Evolutionary conservation across 2,329 filamentous ascomycete genomes (phyloP).

Genomic region (Paecilomyces formosus): DNA sequence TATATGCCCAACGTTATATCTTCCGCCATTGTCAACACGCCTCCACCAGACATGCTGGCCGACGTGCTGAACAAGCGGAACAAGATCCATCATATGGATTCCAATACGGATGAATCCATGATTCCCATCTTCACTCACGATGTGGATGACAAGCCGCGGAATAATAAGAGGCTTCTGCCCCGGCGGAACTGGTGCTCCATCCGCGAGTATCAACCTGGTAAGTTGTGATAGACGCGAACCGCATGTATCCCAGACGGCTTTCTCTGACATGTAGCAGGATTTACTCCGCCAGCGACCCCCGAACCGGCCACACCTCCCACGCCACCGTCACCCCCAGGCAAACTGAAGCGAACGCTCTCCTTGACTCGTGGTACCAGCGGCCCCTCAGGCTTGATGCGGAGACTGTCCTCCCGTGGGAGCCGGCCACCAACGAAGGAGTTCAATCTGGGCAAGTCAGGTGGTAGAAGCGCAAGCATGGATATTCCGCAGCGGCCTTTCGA

Average conservation of each 20-base stretch:
- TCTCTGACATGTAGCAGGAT: constrained; percentile 48
- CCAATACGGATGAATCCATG: constrained; percentile 86
- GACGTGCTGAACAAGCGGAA: constrained; percentile 92
- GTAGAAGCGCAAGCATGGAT: neutral
- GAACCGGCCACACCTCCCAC: constrained; percentile 40
- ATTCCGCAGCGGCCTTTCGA: constrained; percentile 28
- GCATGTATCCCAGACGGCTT: neutral
- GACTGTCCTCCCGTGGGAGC: neutral
- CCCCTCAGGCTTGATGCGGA: neutral
- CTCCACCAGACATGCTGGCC: constrained; percentile 78
- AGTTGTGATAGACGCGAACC: constrained; percentile 12
- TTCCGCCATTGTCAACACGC: constrained; percentile 88
- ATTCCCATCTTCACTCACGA: constrained; percentile 87
- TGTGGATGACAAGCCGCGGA: constrained; percentile 79
- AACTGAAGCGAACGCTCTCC: constrained; percentile 53
- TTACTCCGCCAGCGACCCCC: constrained; percentile 61
- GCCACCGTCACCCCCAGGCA: constrained; percentile 21
- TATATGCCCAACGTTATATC: constrained; percentile 97
- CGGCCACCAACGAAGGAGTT: neutral
- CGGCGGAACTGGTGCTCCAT: constrained; percentile 96
- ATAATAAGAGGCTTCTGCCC: constrained; percentile 83
- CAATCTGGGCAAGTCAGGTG: neutral
- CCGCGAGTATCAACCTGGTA: constrained; percentile 69
- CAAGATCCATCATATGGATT: constrained; percentile 59
- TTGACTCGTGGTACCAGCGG: constrained; percentile 40